Evolutionary conservation across 2,329 filamentous ascomycete species (phyloP), one percentile per base, ranked within the genome.

Genomic region (Chalara sp.): DNA sequence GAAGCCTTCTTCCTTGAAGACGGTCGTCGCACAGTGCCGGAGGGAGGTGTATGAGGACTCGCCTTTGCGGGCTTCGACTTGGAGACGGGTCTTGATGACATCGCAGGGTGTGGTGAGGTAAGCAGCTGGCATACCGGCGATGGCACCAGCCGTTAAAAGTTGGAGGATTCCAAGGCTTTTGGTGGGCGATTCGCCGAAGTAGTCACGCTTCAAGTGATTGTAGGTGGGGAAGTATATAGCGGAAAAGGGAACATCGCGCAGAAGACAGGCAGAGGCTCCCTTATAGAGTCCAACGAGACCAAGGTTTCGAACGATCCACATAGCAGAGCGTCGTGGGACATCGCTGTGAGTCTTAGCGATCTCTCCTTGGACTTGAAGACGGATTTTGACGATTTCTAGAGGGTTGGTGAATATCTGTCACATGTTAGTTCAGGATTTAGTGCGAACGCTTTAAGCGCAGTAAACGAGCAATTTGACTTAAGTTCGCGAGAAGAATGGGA

Each of bases 201-300:
- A 75, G 70, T 96, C 92, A 65, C 80, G 83, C 79, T 99, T 99
- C 63, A 99, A 72, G 67, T 99, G 93, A 67, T 81, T 87, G 76
- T 99, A 99, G 28, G 90, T 86, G 2, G 93, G 92, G 82, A 99
- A 99, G 76, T 99, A 99, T 66, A 99, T 99, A 63, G 89, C 90
- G 21, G 92, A 97, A 76, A 99, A 99, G 43, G 93, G 93, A 40
- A 97, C 89, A 69, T 99, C 93, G 61, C 93, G 91, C 57, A 97
- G 80, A 63, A 99, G 76, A 72, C 93, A 99, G 21, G 93, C 93
- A 43, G 85, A 89, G 21, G 92, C 93, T 55, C 93, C 93, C 78
- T 96, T 97, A 80, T 99, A 99, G 60, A 99, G 76, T 51, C 93
- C 93, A 46, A 95, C 77, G 46, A 99, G 81, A 77, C 93, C 93